Base-by-base conservation (phyloP, 305 asterid genomes). In the Rubia balearica region DNA sequence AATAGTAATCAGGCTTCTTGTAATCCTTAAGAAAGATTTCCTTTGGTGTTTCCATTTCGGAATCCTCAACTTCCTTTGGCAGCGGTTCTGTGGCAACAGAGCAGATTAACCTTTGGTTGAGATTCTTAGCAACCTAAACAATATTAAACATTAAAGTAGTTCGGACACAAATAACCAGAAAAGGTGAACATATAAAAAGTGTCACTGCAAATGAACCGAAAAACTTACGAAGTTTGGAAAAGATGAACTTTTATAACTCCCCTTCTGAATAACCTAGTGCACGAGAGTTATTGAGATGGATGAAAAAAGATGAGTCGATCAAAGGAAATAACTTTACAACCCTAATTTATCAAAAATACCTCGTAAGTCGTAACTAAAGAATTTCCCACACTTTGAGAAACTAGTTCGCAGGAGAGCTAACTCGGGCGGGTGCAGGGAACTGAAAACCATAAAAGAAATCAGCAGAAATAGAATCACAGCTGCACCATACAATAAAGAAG, bases 1-100 rank as follows among this genome's bases (percentile, higher is more conserved):
- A 88, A 71, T 79, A 90, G 81, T 88, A 92, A 68, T 86, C 91
- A 36, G 97, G 96, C 76, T 84, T 89, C 82, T 90, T 88, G 85
- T 90, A 90, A 78, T 92, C 98, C 87, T 90, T 92, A n/a, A 92
- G 76, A 69, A 90, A 92, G 36, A 92, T 90, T 83, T 92, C 98
- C 78, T 89, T 88, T 74, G 97, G 97, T 67, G 84, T 38, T 73
- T 87, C 96, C 98, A 90, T 90, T 14, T 27, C 76, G 60, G 86
- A 74, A 75, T 92, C 97, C 77, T 85, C 96, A 21, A 74, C 83
- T 85, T 80, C 84, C 78, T 85, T 88, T 8, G 89, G 74, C 67
- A 69, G 56, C 67, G 89, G 72, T 72, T 88, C 90, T 75, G 98
- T 87, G 72, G 95, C 91, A 59, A 92, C 96, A 3, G 95, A 88